Base-by-base conservation (phyloP, 176 grass and related monocot species). In the Ensete ventricosum region DNA sequence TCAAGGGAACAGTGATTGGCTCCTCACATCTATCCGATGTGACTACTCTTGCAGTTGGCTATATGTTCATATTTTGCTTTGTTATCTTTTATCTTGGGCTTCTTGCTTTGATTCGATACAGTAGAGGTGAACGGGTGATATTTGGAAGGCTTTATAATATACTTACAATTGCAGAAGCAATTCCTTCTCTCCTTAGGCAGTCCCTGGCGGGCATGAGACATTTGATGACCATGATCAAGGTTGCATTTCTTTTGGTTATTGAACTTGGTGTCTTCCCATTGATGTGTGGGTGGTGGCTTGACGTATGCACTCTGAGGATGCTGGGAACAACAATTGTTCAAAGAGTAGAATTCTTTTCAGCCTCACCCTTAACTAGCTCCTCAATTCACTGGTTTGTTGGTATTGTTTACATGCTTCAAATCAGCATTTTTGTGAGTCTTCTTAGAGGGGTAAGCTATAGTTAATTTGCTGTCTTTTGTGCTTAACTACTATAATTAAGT, bases 271-370 rank as follows among this genome's bases (percentile, higher is more conserved):
- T 99, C n/a, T 99, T 99, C 79, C 96, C 96, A 20, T 88, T 99
- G 21, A 88, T 99, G 96, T 99, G 96, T 10, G 96, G 96, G 21
- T 99, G 96, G 96, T 99, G 96, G 91, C 91, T 99, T 80, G 96
- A 99, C 86, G 89, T 99, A 2, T 99, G 96, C 77, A 95, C 96
- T 81, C 72, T 99, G 77, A 99, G 91, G 81, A 99, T 95, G 82
- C 52, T 99, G 76, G 96, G 96, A 73, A 77, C 88, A 59, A 95
- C 90, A 85, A 89, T 99, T 85, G 73, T 84, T 21, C 88, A 99
- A 84, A 91, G 96, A 84, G 82, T 99, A 78, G 96, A 95, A 55
- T 99, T 99, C 82, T 99, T 99, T 69, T 81, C 83, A 11, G 69
- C 87, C 52, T 91, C 96, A 76, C 96, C 88, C 29, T 82, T 99